Percentiles rank a stretch among this genome's conserved stretches.
These are phyloP conservation scores for Diaporthe amygdali DNA, from an alignment of 2,329 filamentous ascomycete genomes.

Conservation along the genomic window DNA sequence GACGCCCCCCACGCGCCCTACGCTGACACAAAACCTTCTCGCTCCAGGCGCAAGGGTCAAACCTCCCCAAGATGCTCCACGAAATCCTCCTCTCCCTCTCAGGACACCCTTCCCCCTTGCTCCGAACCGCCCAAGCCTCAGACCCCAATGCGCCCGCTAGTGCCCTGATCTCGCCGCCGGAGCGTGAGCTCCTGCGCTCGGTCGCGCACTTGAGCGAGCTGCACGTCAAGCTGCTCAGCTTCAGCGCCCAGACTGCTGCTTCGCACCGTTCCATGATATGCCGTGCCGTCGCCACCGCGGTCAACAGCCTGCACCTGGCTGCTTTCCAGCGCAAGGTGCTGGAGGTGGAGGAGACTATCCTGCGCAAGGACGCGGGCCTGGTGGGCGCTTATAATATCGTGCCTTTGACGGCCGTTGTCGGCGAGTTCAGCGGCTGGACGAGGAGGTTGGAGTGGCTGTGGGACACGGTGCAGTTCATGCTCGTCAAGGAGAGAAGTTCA, in stretches of 20 bases:
- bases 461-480: constrained; percentile 73
- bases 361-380: constrained; percentile 75
- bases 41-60: constrained; percentile 3
- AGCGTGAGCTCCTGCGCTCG: constrained; percentile 79
- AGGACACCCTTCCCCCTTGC: constrained; percentile 88
- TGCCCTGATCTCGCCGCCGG: constrained; percentile 72
- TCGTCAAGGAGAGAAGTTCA: constrained; percentile 37
- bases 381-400: constrained; percentile 95
- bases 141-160: constrained; percentile 45
- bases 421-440: constrained; percentile 87
- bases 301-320: constrained; percentile 76
- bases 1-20: neutral
- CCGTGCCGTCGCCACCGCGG: constrained; percentile 81
- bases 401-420: constrained; percentile 82
- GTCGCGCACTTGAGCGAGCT: constrained; percentile 79
- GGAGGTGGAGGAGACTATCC: constrained; percentile 79
- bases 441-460: constrained; percentile 86
- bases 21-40: constrained; percentile 8
- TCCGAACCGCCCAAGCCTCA: constrained; percentile 60
- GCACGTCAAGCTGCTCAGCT: constrained; percentile 73
- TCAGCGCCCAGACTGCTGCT: constrained; percentile 70
- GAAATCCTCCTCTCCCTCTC: constrained; percentile 97
- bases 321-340: constrained; percentile 85
- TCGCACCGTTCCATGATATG: constrained; percentile 83
- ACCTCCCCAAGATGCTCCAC: constrained; percentile 77